Evolutionary conservation across 129 eudicot species (phyloP).

Genomic region (Saussurea involucrata): DNA sequence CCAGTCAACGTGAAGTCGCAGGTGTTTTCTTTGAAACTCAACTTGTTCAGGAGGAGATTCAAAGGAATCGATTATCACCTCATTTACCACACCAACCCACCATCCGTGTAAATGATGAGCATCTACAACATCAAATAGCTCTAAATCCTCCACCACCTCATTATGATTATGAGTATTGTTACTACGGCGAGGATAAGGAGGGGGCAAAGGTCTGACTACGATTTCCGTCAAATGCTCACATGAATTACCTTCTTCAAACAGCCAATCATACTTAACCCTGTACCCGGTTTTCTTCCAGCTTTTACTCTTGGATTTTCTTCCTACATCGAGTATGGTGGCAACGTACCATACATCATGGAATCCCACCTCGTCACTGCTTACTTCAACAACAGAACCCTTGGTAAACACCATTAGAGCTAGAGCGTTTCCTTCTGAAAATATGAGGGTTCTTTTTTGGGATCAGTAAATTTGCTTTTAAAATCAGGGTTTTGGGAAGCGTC

Average conservation of each 20-base stretch:
- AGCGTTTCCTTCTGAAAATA: too few relatives aligned
- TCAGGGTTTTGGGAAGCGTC: too few relatives aligned
- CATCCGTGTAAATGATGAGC: conserved; percentile 64
- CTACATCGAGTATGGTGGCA: conserved; percentile 1
- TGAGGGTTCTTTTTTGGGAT: too few relatives aligned
- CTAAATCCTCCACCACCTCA: conserved; percentile 18
- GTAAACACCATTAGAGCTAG: conserved; percentile 13
- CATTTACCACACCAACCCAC: conserved; percentile 70
- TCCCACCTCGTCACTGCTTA: conserved; percentile 26
- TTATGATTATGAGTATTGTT: neutral
- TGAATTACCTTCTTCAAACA: conserved; percentile 18
- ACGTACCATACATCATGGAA: conserved; percentile 33
- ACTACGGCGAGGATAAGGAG: conserved; percentile 8
- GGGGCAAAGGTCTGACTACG: conserved; percentile 60
- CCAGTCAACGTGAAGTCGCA: conserved; percentile 69
- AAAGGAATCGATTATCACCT: conserved; percentile 33
- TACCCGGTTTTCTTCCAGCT: neutral
- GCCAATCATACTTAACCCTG: conserved; percentile 37
- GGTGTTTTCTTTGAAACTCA: conserved; percentile 30
- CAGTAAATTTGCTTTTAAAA: too few relatives aligned
- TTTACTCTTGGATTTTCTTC: neutral
- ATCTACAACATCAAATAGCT: conserved; percentile 55
- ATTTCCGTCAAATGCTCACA: conserved; percentile 39
- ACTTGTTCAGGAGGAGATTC: conserved; percentile 43
- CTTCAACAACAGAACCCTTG: conserved; percentile 20